Conservation (phyloP, 208 protist genomes). For the Acanthamoeba divionensis region DNA sequence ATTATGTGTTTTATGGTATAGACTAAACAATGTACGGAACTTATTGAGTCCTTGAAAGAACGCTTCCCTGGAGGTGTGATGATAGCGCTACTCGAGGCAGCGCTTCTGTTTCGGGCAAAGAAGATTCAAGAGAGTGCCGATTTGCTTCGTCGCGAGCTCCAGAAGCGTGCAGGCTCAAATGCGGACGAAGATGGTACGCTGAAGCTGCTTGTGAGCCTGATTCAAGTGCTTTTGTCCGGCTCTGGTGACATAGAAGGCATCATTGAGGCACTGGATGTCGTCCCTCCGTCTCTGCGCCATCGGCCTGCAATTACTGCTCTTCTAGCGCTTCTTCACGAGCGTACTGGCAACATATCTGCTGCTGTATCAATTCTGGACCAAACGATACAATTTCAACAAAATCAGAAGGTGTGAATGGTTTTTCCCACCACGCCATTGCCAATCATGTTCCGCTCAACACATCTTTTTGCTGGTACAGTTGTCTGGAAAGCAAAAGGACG, state of each 20-base stretch:
- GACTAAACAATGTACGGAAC: slow-evolving; percentile 19
- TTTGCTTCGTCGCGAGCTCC: too few species aligned
- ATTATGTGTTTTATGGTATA: background rate
- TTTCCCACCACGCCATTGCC: too few species aligned
- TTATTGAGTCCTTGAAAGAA: background rate
- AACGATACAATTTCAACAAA: background rate
- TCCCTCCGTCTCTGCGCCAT: slow-evolving; percentile 16
- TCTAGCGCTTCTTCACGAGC: slow-evolving; percentile 15
- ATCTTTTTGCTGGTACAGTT: background rate
- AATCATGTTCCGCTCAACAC: too few species aligned
- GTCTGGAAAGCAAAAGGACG: slow-evolving; percentile 6
- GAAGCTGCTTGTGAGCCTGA: slow-evolving; percentile 45
- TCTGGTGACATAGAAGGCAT: background rate
- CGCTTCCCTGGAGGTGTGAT: slow-evolving; percentile 32
- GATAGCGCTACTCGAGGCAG: slow-evolving; percentile 9
- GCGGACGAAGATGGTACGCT: background rate
- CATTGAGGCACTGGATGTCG: background rate
- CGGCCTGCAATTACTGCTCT: background rate
- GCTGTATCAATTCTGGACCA: slow-evolving; percentile 11
- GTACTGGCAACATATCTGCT: background rate
- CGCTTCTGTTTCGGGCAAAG: slow-evolving; percentile 39
- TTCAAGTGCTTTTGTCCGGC: slow-evolving; percentile 14
- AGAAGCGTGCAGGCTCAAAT: too few species aligned
- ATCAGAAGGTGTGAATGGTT: too few species aligned
- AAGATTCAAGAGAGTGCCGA: slow-evolving; percentile 45